phyloP scores from a whole-genome alignment of 1,139 yeast genomes.

The Scheffersomyces segobiensis region DNA sequence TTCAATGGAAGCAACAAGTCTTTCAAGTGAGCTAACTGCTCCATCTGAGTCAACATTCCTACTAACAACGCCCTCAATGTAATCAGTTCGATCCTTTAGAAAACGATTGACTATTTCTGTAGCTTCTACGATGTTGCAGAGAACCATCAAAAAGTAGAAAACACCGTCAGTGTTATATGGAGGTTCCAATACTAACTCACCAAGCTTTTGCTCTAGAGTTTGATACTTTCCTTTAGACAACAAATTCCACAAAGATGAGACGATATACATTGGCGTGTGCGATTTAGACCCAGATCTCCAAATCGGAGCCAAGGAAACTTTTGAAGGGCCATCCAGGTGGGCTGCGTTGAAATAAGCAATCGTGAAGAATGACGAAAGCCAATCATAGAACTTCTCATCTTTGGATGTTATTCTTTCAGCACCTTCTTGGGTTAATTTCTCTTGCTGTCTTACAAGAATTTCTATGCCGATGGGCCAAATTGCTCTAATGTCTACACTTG shows the following conservation, averaged over 20 bases:
- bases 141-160: conserved; percentile 32
- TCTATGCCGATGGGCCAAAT: conserved; percentile 64
- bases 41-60: conserved; percentile 4
- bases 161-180: conserved; percentile 49
- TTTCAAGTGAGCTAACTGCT: conserved; percentile 7
- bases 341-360: conserved; percentile 9
- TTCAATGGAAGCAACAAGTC: conserved; percentile 18
- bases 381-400: conserved; percentile 35
- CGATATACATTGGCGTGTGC: conserved; percentile 39
- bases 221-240: conserved; percentile 26
- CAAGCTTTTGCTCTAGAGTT: conserved; percentile 29
- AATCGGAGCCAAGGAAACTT: conserved; percentile 31
- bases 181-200: conserved; percentile 43
- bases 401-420: conserved; percentile 8
- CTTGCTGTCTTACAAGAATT: conserved; percentile 21
- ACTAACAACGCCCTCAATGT: not conserved
- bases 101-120: conserved; percentile 11
- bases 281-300: conserved; percentile 42
- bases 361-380: conserved; percentile 32
- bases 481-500: conserved; percentile 50
- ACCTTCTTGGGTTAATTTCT: conserved; percentile 1
- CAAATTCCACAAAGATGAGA: conserved; percentile 37
- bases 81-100: not conserved
- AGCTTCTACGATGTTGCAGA: conserved; percentile 26
- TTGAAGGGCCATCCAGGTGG: conserved; percentile 6